Percentiles rank a stretch among this genome's conserved stretches.
Evolutionary conservation across 2,329 filamentous ascomycete species (phyloP).

Genomic region (Torrubiellomyces zombiae): DNA sequence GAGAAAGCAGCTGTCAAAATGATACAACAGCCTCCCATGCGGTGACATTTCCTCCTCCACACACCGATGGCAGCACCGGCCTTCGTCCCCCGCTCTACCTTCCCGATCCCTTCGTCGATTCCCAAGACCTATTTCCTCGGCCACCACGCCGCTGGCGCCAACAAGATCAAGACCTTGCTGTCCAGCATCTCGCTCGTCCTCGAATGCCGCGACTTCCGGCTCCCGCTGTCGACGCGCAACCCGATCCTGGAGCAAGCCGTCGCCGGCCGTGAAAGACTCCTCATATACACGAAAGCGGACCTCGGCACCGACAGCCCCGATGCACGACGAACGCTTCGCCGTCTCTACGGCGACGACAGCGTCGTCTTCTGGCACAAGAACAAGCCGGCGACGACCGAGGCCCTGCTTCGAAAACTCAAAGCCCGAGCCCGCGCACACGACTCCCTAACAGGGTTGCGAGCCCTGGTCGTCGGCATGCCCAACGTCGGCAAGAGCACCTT

Average conservation of each 20-base stretch:
- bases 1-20: too few relatives aligned
- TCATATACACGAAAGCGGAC: conserved; percentile 87
- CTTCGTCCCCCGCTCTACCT: conserved; percentile 61
- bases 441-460: conserved; percentile 63
- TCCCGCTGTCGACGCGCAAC: conserved; percentile 80
- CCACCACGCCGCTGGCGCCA: conserved; percentile 70
- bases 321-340: conserved; percentile 13
- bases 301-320: conserved; percentile 32
- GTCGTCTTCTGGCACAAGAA: conserved; percentile 28
- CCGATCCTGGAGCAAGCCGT: conserved; percentile 71
- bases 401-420: conserved; percentile 22
- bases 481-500: conserved; percentile 93
- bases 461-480: conserved; percentile 90
- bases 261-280: conserved; percentile 53
- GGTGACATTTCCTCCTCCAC: too few relatives aligned
- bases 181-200: conserved; percentile 73
- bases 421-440: conserved; percentile 18
- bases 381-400: conserved; percentile 14
- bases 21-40: too few relatives aligned
- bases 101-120: conserved; percentile 56
- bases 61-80: too few relatives aligned
- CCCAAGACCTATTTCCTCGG: conserved; percentile 87
- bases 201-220: conserved; percentile 86
- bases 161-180: conserved; percentile 68
- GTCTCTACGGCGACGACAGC: conserved; percentile 16